phyloP scores from a whole-genome alignment of 768 basidiomycete species.

The Leccinum fibrillosum region DNA sequence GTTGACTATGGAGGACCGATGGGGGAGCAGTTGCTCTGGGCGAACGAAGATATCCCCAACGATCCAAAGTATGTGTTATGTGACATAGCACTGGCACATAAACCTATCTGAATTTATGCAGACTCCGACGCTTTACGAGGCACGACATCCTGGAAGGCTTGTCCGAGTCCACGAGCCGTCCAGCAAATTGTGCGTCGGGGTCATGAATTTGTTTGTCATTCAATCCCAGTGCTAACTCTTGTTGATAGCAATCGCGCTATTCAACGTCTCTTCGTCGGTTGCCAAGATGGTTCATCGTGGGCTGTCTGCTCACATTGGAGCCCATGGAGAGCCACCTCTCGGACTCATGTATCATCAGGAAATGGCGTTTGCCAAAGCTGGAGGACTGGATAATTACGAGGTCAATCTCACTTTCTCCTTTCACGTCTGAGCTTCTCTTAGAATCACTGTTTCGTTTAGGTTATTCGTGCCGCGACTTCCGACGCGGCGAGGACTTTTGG shows the following conservation, averaged over 20 bases:
- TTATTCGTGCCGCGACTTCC: conserved; percentile 65
- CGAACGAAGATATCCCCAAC: conserved; percentile 58
- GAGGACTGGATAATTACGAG: conserved; percentile 71
- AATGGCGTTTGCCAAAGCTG: conserved; percentile 60
- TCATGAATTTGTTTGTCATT: neutral
- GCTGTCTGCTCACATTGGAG: conserved; percentile 62
- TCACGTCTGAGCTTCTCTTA: neutral
- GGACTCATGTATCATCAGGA: conserved; percentile 78
- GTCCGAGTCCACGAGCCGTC: conserved; percentile 59
- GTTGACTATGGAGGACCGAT: conserved; percentile 74
- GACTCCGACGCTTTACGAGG: conserved; percentile 59
- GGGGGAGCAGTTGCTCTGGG: conserved; percentile 72
- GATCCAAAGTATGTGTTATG: conserved; percentile 54
- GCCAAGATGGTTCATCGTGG: conserved; percentile 68
- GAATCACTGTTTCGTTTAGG: conserved; percentile 33
- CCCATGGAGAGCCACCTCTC: conserved; percentile 70
- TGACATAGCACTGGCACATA: neutral
- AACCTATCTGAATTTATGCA: conserved; percentile 23
- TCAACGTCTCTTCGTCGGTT: conserved; percentile 66
- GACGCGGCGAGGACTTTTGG: conserved; percentile 65
- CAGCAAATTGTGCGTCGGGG: conserved; percentile 48
- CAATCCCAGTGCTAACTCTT: neutral
- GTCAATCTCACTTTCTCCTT: conserved; percentile 29
- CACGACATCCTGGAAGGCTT: conserved; percentile 62
- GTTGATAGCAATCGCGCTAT: conserved; percentile 54